A percentile compares a stretch with the other conserved stretches of the same genome.
Evolutionary conservation across 140 eudicot species (phyloP).

Genomic region (Oenanthe javanica): DNA sequence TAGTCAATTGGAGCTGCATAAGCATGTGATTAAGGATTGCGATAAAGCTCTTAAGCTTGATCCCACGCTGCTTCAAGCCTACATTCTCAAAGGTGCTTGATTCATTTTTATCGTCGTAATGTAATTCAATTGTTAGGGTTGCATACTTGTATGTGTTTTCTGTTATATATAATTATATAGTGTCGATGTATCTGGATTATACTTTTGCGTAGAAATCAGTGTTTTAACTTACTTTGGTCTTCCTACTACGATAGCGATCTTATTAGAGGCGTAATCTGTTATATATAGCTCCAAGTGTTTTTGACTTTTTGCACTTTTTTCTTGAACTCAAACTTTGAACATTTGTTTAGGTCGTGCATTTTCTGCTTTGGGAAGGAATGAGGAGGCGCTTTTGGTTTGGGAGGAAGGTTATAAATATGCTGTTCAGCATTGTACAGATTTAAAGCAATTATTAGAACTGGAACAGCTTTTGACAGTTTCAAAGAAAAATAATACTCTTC

Average conservation of each 20-base stretch:
- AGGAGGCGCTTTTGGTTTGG: constrained; percentile 83
- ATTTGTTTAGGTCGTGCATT: constrained; percentile 67
- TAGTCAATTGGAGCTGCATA: constrained; percentile 97
- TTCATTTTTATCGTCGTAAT: background rate
- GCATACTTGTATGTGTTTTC: background rate
- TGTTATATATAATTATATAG: background rate
- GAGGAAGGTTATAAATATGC: constrained; percentile 76
- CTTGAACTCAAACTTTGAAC: constrained; percentile 12
- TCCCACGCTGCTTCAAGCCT: constrained; percentile 74
- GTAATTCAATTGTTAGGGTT: background rate
- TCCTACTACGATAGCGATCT: background rate
- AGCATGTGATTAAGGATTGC: constrained; percentile 92
- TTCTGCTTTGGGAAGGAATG: constrained; percentile 81
- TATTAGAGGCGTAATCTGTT: background rate
- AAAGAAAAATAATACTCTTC: constrained; percentile 37
- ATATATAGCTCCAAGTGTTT: background rate
- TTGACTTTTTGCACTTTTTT: too few species aligned
- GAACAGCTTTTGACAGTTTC: constrained; percentile 70
- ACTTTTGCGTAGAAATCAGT: background rate
- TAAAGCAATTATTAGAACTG: constrained; percentile 83
- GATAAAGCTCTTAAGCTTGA: constrained; percentile 89
- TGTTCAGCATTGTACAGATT: constrained; percentile 65
- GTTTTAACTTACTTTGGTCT: background rate
- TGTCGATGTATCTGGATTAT: background rate
- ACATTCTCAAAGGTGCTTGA: constrained; percentile 76